phyloP scores from a whole-genome alignment of 352 stramenopile species.

The Phytophthora syringae region DNA sequence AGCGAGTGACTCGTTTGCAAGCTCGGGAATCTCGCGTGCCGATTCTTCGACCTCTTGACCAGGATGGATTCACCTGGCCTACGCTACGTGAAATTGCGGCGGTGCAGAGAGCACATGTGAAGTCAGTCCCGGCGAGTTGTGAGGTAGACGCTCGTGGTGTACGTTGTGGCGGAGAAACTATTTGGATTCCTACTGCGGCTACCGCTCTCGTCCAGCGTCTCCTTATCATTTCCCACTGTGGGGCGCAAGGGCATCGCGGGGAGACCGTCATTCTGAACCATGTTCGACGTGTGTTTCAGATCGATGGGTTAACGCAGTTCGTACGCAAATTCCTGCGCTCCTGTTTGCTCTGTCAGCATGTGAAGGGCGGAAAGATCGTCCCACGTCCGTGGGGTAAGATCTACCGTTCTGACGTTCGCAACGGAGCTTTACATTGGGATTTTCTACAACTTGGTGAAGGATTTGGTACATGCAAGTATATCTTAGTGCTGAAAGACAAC shows the following conservation, averaged over 20 bases:
- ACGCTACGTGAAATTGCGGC: background rate
- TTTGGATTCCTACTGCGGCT: slow-evolving; percentile 5
- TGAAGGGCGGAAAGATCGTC: slow-evolving; percentile 7
- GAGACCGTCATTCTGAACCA: slow-evolving; percentile 5
- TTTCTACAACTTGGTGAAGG: slow-evolving; percentile 9
- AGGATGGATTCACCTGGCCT: slow-evolving; percentile 1
- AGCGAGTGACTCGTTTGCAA: background rate
- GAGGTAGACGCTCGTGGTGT: background rate
- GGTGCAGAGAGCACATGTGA: background rate
- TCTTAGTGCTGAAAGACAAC: slow-evolving; percentile 38
- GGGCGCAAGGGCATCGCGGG: background rate
- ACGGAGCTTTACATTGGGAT: slow-evolving; percentile 4
- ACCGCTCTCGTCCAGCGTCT: background rate
- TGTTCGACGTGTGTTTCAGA: background rate
- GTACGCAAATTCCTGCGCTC: slow-evolving; percentile 1
- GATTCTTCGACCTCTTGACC: background rate
- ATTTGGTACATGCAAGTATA: slow-evolving; percentile 20
- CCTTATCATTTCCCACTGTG: slow-evolving; percentile 1
- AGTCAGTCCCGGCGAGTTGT: background rate
- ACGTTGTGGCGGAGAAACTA: background rate
- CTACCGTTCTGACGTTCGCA: slow-evolving; percentile 5
- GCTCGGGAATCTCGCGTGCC: background rate
- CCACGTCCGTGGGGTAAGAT: slow-evolving; percentile 1
- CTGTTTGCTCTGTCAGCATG: slow-evolving; percentile 14
- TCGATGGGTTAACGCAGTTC: background rate